Conservation (phyloP, 2,329 filamentous ascomycete species). For the Fusarium temperatum region DNA sequence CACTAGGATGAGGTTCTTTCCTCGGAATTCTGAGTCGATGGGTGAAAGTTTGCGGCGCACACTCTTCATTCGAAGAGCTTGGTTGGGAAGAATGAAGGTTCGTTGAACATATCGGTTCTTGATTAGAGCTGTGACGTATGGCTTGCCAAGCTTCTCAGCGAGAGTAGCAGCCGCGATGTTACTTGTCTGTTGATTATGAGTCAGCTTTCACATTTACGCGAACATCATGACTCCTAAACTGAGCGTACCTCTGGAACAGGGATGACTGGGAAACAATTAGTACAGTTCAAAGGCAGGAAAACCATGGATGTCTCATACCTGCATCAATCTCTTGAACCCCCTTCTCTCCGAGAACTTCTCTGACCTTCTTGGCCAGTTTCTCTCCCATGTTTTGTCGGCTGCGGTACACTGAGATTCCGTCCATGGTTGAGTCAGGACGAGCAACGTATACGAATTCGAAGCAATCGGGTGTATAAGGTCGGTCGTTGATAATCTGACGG, state of each 20-base stretch:
- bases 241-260: slow-evolving; percentile 62
- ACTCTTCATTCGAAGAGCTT: slow-evolving; percentile 81
- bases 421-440: slow-evolving; percentile 81
- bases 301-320: slow-evolving; percentile 36
- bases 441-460: slow-evolving; percentile 76
- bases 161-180: slow-evolving; percentile 83
- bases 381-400: slow-evolving; percentile 88
- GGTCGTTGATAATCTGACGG: slow-evolving; percentile 74
- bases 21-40: slow-evolving; percentile 85
- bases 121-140: slow-evolving; percentile 83
- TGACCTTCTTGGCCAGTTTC: slow-evolving; percentile 79
- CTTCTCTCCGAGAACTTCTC: slow-evolving; percentile 72
- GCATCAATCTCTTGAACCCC: slow-evolving; percentile 80
- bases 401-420: slow-evolving; percentile 87
- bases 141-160: slow-evolving; percentile 78
- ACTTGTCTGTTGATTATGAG: slow-evolving; percentile 65
- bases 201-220: not conserved
- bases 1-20: slow-evolving; percentile 81
- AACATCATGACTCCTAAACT: not conserved
- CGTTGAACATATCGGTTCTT: slow-evolving; percentile 92
- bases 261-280: slow-evolving; percentile 18
- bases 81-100: slow-evolving; percentile 80
- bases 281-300: not conserved
- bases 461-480: slow-evolving; percentile 77
- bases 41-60: slow-evolving; percentile 90